Evolutionary conservation across 176 grass and related monocot species (phyloP), one percentile per base, ranked within the genome.

Genomic region (Eleusine coracana): DNA sequence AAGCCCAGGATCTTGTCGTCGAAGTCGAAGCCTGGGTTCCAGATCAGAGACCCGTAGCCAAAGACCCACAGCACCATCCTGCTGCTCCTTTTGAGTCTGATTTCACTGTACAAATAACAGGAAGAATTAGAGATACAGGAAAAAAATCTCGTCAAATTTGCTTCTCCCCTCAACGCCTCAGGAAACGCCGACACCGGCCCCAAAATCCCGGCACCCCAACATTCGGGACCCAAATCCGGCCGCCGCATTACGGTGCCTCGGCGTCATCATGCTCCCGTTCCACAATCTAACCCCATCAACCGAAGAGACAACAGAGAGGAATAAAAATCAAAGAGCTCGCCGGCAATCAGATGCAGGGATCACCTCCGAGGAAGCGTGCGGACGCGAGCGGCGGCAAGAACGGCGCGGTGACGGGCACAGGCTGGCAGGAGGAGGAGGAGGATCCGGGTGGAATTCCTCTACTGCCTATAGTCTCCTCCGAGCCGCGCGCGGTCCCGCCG

Each of bases 1-100:
- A 83, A 98, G 0, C 93, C 96, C 21, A 96, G 64, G 51, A 95
- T 91, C 71, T 89, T 95, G 5, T 95, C 91, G 21, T 95, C 96
- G 79, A 96, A 98, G 27, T 95, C 91, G 45, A 98, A 98, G 23
- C 96, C 93, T 0, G 96, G 96, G 64, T 98, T 98, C 96, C 96
- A 98, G 74, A 98, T 86, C 56, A 98, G 87, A 12, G 96, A 98
- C n/a, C 96, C 96, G 42, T 95, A 95, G 44, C 92, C 92, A 34
- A 98, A 98, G 29, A 98, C 92, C 96, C 96, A 98, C 3, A 98
- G 87, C 63, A 90, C 96, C 96, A 98, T 95, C 60, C 25, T 83
- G 39, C 29, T 54, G 63, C 64, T 41, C 52, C 16, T 84, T 83
- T 73, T 74, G 39, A 29, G 44, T n/a, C 62, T 49, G 56, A 51